These are phyloP conservation scores for Murraya koenigii DNA, from an alignment of 345 rosid genomes.

Conservation along the genomic window DNA sequence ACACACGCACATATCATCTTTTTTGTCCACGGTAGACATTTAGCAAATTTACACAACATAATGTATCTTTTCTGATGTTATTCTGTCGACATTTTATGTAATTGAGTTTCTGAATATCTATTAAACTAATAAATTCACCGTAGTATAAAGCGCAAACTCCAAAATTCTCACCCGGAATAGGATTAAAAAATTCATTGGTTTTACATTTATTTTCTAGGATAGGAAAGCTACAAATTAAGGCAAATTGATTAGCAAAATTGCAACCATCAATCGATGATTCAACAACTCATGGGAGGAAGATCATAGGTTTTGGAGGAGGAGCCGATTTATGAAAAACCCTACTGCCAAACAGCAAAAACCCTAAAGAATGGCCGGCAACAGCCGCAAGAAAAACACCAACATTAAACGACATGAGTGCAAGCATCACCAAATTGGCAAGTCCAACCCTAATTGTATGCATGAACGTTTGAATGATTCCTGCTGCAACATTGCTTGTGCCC, in stretches of 20 bases:
- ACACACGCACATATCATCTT: no score
- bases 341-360: conserved; percentile 38
- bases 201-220: no score
- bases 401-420: conserved; percentile 51
- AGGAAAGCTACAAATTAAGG: no score
- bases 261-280: not conserved
- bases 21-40: no score
- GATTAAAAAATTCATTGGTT: no score
- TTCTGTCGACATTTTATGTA: no score
- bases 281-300: not conserved
- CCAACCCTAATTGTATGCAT: conserved; percentile 33
- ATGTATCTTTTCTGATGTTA: no score
- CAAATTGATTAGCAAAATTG: not conserved
- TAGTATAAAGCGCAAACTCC: no score
- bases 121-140: no score
- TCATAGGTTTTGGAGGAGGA: not conserved
- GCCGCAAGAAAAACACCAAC: conserved; percentile 39
- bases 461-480: conserved; percentile 30
- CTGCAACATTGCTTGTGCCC: not conserved
- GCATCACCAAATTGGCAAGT: conserved; percentile 36
- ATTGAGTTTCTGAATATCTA: no score
- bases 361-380: conserved; percentile 41
- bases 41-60: no score
- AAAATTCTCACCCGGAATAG: no score
- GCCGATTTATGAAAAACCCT: conserved; percentile 22